Evolutionary conservation across 139 green algal genomes (phyloP).

Genomic region (Chlorella sorokiniana): DNA sequence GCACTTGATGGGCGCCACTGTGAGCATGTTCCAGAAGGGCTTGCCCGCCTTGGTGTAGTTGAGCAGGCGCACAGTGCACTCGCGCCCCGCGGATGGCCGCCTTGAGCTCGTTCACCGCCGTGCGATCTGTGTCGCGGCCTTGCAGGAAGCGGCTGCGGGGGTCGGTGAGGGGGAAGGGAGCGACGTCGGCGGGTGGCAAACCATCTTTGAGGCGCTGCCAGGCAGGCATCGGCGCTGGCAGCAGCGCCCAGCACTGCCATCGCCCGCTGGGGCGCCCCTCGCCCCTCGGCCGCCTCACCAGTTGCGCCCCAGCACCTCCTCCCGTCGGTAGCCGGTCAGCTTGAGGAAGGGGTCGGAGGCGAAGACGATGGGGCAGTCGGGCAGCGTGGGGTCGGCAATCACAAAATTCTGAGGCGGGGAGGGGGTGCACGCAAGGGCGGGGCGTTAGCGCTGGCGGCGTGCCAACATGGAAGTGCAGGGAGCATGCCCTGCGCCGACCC

Average conservation of each 20-base stretch:
- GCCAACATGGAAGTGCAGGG: neutral
- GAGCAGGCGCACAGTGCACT: conserved; percentile 90
- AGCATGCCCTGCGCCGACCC: neutral
- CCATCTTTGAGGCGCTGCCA: too few relatives aligned
- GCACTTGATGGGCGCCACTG: conserved; percentile 84
- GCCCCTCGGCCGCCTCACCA: conserved; percentile 60
- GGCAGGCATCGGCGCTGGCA: too few relatives aligned
- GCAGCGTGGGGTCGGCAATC: conserved; percentile 94
- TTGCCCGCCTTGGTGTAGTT: conserved; percentile 92
- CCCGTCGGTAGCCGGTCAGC: conserved; percentile 89
- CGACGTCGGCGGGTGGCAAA: neutral
- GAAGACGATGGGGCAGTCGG: conserved; percentile 98
- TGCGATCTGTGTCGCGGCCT: conserved; percentile 82
- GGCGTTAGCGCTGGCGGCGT: neutral
- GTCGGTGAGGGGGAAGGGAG: neutral
- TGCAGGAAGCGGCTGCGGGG: conserved; percentile 83
- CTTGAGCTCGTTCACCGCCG: conserved; percentile 79
- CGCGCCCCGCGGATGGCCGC: conserved; percentile 72
- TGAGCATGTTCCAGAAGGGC: conserved; percentile 99
- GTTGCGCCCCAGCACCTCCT: conserved; percentile 97
- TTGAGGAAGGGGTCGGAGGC: conserved; percentile 92
- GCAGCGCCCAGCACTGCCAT: too few relatives aligned
- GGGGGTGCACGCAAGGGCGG: neutral
- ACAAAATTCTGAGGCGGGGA: conserved; percentile 88
- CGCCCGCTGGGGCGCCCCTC: too few relatives aligned